A percentile compares a stretch with the other conserved stretches of the same genome.
phyloP scores from a whole-genome alignment of 371 early-diverging fungal genomes.

The Haplosporangium sp. region DNA sequence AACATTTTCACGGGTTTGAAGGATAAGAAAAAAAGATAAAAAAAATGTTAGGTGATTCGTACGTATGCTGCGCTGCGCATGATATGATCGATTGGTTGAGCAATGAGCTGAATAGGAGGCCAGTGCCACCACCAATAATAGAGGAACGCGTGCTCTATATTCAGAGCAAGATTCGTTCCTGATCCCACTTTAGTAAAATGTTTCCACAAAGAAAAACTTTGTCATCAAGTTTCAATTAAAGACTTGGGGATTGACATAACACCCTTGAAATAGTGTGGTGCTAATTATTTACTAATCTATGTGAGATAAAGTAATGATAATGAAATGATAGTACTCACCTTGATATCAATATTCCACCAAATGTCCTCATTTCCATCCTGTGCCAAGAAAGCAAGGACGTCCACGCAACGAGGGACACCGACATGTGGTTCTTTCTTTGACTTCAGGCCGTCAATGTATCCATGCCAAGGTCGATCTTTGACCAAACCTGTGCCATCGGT shows the following conservation, averaged over 20 bases:
- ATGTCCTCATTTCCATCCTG: slow-evolving; percentile 61
- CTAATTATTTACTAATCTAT: background rate
- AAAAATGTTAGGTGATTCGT: background rate
- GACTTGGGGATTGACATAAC: too few relatives aligned
- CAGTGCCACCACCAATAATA: background rate
- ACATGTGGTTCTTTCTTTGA: slow-evolving; percentile 63
- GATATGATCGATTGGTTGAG: slow-evolving; percentile 13
- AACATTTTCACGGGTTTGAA: background rate
- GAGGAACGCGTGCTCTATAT: slow-evolving; percentile 4
- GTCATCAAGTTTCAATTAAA: too few relatives aligned
- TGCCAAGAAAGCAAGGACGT: slow-evolving; percentile 67
- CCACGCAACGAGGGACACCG: slow-evolving; percentile 66
- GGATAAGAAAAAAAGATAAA: background rate
- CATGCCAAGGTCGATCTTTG: slow-evolving; percentile 64
- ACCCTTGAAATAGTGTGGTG: background rate
- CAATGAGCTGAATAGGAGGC: background rate
- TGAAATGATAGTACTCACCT: slow-evolving; percentile 55
- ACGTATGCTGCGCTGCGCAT: background rate
- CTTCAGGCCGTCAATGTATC: slow-evolving; percentile 66
- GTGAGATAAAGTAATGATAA: background rate
- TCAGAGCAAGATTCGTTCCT: too few relatives aligned
- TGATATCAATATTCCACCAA: slow-evolving; percentile 74
- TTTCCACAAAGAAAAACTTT: too few relatives aligned
- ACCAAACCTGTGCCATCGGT: slow-evolving; percentile 68
- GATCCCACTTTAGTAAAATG: too few relatives aligned